These are phyloP conservation scores for Ettlia oleoabundans DNA, from an alignment of 139 green algal species.

Conservation along the genomic window DNA sequence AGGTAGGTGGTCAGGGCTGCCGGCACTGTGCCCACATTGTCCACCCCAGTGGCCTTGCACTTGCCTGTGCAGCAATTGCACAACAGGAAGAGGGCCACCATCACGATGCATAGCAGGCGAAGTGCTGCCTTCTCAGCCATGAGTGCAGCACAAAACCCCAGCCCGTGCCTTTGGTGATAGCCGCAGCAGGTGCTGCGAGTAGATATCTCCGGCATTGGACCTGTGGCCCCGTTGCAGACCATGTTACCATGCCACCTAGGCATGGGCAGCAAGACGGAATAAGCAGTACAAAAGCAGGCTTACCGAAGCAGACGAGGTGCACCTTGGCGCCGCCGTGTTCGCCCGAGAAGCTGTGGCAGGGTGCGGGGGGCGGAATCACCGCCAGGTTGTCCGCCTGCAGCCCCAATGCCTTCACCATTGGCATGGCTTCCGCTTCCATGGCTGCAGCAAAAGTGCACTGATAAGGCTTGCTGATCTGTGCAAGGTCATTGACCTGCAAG, in stretches of 20 bases:
- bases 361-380: constrained; percentile 65
- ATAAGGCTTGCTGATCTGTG: not conserved
- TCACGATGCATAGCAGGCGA: too few relatives aligned
- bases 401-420: constrained; percentile 75
- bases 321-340: constrained; percentile 57
- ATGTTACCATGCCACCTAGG: not conserved
- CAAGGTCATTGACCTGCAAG: not conserved
- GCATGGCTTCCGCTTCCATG: constrained; percentile 90
- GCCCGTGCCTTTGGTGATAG: too few relatives aligned
- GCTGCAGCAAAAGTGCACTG: too few relatives aligned
- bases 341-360: constrained; percentile 75
- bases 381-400: constrained; percentile 64
- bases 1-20: constrained; percentile 88
- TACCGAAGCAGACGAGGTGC: constrained; percentile 82
- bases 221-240: too few relatives aligned
- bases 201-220: too few relatives aligned
- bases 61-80: constrained; percentile 47
- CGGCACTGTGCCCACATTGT: constrained; percentile 92
- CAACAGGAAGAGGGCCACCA: too few relatives aligned
- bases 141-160: too few relatives aligned
- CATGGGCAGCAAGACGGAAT: not conserved
- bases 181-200: too few relatives aligned
- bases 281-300: not conserved
- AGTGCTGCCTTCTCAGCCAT: too few relatives aligned
- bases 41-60: constrained; percentile 70